These are phyloP conservation scores for Fusarium virguliforme DNA, from an alignment of 2,329 filamentous ascomycete genomes.

Conservation along the genomic window DNA sequence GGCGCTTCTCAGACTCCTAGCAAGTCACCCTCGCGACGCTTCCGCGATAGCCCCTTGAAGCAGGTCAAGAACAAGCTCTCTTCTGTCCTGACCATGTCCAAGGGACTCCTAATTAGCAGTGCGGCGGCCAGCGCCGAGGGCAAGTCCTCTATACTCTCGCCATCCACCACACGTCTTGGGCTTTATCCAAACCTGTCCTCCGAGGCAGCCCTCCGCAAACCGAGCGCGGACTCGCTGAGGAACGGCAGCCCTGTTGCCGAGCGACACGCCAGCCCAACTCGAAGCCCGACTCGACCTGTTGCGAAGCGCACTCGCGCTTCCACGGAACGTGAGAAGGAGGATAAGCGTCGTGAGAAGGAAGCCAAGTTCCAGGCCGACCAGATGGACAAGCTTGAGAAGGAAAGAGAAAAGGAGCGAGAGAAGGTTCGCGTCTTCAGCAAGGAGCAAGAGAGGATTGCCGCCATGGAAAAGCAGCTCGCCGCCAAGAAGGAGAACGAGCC, in stretches of 20 bases:
- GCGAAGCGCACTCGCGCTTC: constrained; percentile 71
- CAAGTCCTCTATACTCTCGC: constrained; percentile 71
- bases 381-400: constrained; percentile 76
- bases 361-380: constrained; percentile 74
- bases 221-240: constrained; percentile 44
- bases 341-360: constrained; percentile 78
- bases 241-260: constrained; percentile 35
- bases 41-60: constrained; percentile 85
- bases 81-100: constrained; percentile 90
- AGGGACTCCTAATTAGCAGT: constrained; percentile 86
- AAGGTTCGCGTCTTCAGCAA: constrained; percentile 74
- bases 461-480: constrained; percentile 68
- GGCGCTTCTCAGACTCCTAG: constrained; percentile 64
- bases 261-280: constrained; percentile 60
- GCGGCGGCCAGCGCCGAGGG: constrained; percentile 75
- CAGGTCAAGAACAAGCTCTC: constrained; percentile 94
- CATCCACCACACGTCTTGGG: constrained; percentile 65
- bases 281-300: constrained; percentile 64
- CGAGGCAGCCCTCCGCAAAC: constrained; percentile 61
- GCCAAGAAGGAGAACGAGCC: constrained; percentile 70
- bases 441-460: constrained; percentile 69
- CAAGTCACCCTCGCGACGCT: constrained; percentile 71
- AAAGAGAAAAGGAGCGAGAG: constrained; percentile 78
- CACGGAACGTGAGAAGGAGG: constrained; percentile 73
- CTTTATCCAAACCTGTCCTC: constrained; percentile 64